Conservation (phyloP, 192 early-diverging fungal species). For the Funneliformis geosporum region DNA sequence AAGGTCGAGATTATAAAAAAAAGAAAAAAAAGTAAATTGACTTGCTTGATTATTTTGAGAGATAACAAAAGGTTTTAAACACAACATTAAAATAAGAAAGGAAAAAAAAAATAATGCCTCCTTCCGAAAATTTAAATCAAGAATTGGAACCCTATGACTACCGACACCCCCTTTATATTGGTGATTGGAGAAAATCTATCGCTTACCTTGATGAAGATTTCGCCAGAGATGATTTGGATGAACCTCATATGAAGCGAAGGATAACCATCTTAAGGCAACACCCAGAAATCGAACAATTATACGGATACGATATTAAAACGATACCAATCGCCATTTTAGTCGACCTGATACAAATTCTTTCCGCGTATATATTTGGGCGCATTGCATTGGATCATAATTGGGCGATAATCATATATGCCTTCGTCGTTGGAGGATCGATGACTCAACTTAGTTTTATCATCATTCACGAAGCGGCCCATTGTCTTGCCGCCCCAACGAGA, state of each 20-base stretch:
- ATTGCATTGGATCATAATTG: conserved; percentile 64
- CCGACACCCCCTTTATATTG: conserved; percentile 77
- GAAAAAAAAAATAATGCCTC: not conserved
- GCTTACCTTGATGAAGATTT: conserved; percentile 71
- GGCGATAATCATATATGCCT: conserved; percentile 66
- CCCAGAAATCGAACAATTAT: conserved; percentile 86
- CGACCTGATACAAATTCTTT: conserved; percentile 69
- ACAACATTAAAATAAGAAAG: not conserved
- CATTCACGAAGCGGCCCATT: conserved; percentile 94
- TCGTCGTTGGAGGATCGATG: conserved; percentile 80
- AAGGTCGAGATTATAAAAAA: not conserved
- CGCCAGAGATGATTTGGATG: conserved; percentile 86
- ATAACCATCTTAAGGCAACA: conserved; percentile 82
- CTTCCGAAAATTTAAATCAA: not conserved
- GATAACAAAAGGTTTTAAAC: no score
- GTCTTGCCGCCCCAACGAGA: conserved; percentile 71
- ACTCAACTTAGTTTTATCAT: conserved; percentile 80
- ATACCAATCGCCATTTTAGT: conserved; percentile 67
- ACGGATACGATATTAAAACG: conserved; percentile 80
- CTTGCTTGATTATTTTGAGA: no score
- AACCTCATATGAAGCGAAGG: conserved; percentile 92
- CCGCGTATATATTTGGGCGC: conserved; percentile 78
- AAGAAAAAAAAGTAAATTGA: not conserved
- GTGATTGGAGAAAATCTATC: conserved; percentile 81
- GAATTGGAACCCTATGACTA: conserved; percentile 54